Base-by-base conservation (phyloP, 2,329 filamentous ascomycete genomes). In the Xylogone sp. region DNA sequence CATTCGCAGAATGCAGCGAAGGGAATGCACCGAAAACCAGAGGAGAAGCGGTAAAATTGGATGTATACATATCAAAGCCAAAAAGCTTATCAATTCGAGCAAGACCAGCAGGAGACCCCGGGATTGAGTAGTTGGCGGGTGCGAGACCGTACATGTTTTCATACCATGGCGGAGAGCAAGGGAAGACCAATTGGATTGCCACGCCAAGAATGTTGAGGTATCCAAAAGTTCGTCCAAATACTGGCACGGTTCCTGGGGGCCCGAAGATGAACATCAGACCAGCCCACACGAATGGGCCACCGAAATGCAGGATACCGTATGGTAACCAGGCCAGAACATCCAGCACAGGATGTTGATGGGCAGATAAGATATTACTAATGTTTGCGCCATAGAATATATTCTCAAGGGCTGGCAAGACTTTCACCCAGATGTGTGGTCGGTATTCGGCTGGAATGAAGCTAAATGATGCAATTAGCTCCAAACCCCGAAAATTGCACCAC, bases 361-460 rank as follows among this genome's bases (percentile, higher is more conserved):
- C 90, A 13, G 92, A 96, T 50, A 97, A 82, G 64, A 97, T 95
- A 70, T 96, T 97, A 74, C 90, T 96, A 52, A 97, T 79, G 71
- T 97, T 97, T 56, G 92, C 91, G 61, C 93, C 93, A 67, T 97
- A 97, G 29, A 97, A 79, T 56, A 97, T 94, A 70, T 97, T 97
- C 73, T 97, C 93, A 57, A 97, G 82, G 18, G 93, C 90, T 3
- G 93, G 93, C 31, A 97, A 81, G 22, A 97, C 90, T 64, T 92
- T 90, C 59, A 97, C 93, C 89, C 91, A 96, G 63, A 97, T 97
- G 56, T 90, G 87, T 53, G 92, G 92, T 60, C 93, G 85, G 74
- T 91, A 94, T 65, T 93, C 88, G 60, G 84, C 82, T 34, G 90
- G 88, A 61, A 97, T 92, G 73, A 96, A 97, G 65, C 91, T 96